Conservation (phyloP, 257 asterid genomes). For the Leonotis leonurus region DNA sequence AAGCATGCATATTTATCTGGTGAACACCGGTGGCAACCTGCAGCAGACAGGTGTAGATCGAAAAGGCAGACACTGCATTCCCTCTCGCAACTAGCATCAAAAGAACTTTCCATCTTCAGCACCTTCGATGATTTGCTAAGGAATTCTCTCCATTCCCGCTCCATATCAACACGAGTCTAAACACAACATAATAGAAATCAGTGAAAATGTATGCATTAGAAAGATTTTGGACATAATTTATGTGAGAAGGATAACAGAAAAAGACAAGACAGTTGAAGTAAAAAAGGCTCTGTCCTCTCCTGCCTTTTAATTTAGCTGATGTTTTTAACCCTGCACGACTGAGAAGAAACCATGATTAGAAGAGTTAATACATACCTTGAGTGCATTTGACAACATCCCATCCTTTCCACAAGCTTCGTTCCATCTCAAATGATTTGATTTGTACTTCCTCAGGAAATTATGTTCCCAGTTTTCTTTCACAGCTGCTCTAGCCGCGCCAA, state of each 20-base stretch:
- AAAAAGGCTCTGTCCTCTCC: not conserved
- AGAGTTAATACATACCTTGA: constrained; percentile 57
- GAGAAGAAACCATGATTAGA: not conserved
- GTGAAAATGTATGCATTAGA: not conserved
- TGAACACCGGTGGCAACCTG: constrained; percentile 91
- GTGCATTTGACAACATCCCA: constrained; percentile 68
- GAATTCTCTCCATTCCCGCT: constrained; percentile 59
- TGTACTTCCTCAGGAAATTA: constrained; percentile 61
- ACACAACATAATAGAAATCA: constrained; percentile 13
- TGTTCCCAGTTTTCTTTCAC: constrained; percentile 93
- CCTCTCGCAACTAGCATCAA: constrained; percentile 82
- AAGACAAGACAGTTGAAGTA: not conserved
- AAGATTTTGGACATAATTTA: constrained; percentile 23
- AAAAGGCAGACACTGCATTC: constrained; percentile 88
- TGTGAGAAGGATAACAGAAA: too few species aligned
- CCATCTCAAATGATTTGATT: constrained; percentile 68
- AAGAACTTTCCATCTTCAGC: constrained; percentile 89
- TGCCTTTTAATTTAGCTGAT: not conserved
- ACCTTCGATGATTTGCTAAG: constrained; percentile 66
- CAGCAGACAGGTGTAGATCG: constrained; percentile 93
- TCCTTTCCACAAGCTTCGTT: constrained; percentile 84
- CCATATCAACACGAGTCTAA: constrained; percentile 86
- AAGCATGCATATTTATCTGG: constrained; percentile 92
- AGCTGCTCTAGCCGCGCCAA: constrained; percentile 94
- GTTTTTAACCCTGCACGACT: too few species aligned